These are phyloP conservation scores for Pythium insidiosum DNA, from an alignment of 352 stramenopile genomes.

Conservation along the genomic window DNA sequence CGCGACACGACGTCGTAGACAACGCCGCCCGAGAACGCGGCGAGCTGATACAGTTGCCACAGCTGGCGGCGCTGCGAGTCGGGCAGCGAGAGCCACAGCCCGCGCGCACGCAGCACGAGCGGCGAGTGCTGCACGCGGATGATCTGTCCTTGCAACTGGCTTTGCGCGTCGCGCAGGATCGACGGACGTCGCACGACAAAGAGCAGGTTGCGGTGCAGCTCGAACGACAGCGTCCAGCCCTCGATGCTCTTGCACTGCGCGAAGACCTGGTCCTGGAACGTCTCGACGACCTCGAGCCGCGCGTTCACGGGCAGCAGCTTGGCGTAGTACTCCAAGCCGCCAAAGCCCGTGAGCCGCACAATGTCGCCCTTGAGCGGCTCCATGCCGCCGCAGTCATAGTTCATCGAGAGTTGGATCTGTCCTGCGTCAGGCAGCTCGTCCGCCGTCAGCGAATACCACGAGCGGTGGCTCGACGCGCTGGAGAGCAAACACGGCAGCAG, in stretches of 20 bases:
- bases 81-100: constrained; percentile 36
- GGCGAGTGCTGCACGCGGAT: constrained; percentile 33
- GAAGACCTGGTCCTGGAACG: constrained; percentile 61
- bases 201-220: constrained; percentile 60
- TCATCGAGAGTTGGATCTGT: constrained; percentile 48
- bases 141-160: constrained; percentile 45
- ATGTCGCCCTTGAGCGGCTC: constrained; percentile 47
- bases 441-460: constrained; percentile 46
- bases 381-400: constrained; percentile 44
- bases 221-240: constrained; percentile 50
- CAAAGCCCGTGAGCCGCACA: constrained; percentile 48
- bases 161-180: constrained; percentile 38
- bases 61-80: constrained; percentile 30
- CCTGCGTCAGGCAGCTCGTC: constrained; percentile 42
- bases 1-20: constrained; percentile 30
- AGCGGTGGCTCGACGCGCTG: constrained; percentile 35
- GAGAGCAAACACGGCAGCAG: constrained; percentile 57
- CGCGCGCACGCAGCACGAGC: constrained; percentile 26
- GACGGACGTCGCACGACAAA: constrained; percentile 55
- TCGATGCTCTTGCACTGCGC: constrained; percentile 46
- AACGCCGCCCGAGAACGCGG: constrained; percentile 29
- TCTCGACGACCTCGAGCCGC: constrained; percentile 47
- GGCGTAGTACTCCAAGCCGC: constrained; percentile 59
- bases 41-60: constrained; percentile 34
- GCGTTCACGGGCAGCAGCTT: constrained; percentile 39